These are phyloP conservation scores for Pseudocercospora fijiensis DNA, from an alignment of 2,329 filamentous ascomycete species.

Conservation along the genomic window DNA sequence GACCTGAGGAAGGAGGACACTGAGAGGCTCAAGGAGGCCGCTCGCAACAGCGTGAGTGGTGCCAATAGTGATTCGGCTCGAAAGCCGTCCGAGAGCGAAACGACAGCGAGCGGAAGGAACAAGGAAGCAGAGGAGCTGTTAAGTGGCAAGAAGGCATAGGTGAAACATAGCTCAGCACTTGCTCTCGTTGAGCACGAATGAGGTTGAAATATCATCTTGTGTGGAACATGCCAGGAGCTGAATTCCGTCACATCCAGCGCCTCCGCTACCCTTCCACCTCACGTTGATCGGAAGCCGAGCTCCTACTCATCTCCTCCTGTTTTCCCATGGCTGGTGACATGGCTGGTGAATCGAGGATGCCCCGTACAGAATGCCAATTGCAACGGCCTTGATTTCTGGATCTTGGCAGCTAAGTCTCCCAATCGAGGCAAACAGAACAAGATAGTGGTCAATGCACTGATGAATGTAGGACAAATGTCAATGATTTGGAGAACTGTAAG, in stretches of 20 bases:
- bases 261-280: not conserved
- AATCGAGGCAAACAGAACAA: too few species aligned
- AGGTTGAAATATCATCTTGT: not conserved
- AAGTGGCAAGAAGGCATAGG: conserved; percentile 27
- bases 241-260: not conserved
- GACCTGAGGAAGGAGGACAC: conserved; percentile 56
- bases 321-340: too few species aligned
- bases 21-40: conserved; percentile 52
- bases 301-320: not conserved
- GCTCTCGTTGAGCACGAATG: not conserved
- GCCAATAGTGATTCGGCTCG: conserved; percentile 31
- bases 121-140: conserved; percentile 49
- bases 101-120: conserved; percentile 46
- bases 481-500: not conserved
- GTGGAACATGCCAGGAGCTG: not conserved
- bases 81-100: conserved; percentile 39
- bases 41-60: conserved; percentile 54
- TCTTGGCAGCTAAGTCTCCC: too few species aligned
- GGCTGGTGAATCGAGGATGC: not conserved
- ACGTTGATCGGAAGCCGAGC: not conserved
- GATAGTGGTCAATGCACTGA: not conserved
- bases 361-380: not conserved
- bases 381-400: not conserved
- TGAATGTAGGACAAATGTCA: not conserved
- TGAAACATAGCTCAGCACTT: not conserved